These are phyloP conservation scores for Suillus subalutaceus DNA, from an alignment of 768 basidiomycete genomes.

Conservation along the genomic window DNA sequence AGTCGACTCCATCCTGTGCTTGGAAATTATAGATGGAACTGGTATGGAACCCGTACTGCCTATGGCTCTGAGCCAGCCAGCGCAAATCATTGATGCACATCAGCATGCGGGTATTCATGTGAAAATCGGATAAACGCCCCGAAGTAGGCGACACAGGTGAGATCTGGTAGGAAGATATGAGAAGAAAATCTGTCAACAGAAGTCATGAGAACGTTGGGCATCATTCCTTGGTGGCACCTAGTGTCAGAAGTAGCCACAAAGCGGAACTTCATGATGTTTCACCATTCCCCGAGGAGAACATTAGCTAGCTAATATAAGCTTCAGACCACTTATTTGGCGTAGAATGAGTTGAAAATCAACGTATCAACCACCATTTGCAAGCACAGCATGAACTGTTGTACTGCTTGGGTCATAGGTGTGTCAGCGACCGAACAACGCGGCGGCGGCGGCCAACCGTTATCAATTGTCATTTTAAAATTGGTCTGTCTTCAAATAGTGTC, in stretches of 20 bases:
- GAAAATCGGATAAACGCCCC: background rate
- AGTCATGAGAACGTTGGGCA: background rate
- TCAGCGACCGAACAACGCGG: background rate
- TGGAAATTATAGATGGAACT: background rate
- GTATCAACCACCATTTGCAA: background rate
- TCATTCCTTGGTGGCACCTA: background rate
- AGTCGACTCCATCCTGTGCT: background rate
- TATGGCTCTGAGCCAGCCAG: background rate
- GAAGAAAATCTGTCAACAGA: background rate
- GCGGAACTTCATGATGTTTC: background rate
- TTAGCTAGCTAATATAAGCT: background rate
- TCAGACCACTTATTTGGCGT: background rate
- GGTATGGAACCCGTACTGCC: background rate
- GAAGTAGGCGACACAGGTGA: background rate
- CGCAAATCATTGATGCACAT: background rate
- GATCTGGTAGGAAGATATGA: background rate
- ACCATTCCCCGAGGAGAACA: background rate
- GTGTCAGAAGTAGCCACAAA: background rate
- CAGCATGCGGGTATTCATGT: constrained; percentile 2
- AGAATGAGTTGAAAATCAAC: background rate
- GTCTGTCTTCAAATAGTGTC: background rate
- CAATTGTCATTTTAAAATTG: background rate
- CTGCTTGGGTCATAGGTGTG: background rate
- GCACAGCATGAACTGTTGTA: background rate
- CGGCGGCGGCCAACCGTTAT: background rate